phyloP scores from a whole-genome alignment of 2,329 filamentous ascomycete genomes.

The Trichoderma breve region DNA sequence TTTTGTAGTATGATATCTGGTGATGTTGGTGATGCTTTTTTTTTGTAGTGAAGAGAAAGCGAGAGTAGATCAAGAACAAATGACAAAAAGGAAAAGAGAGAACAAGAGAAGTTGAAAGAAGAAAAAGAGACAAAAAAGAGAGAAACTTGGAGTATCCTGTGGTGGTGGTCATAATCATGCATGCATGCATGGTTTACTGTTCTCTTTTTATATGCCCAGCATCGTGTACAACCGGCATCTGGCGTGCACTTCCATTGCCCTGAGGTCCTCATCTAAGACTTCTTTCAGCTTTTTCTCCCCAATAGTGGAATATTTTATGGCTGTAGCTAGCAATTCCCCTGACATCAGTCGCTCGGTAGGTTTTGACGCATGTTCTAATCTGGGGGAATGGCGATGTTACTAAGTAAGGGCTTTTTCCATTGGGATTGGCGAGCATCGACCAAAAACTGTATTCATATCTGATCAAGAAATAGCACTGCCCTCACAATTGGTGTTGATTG shows the following conservation, averaged over 20 bases:
- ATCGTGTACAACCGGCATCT: background rate
- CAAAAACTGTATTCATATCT: too few relatives aligned
- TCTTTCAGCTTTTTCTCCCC: too few relatives aligned
- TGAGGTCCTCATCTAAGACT: too few relatives aligned
- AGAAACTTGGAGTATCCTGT: background rate
- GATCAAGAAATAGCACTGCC: too few relatives aligned
- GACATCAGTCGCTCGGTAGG: too few relatives aligned
- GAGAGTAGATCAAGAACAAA: background rate
- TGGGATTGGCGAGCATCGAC: too few relatives aligned
- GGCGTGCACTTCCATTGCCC: too few relatives aligned
- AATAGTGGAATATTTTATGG: too few relatives aligned
- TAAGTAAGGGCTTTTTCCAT: background rate
- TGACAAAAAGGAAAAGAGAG: background rate
- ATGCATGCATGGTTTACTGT: background rate
- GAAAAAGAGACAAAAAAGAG: background rate
- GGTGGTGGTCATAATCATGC: background rate
- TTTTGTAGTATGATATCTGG: background rate
- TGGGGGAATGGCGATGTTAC: too few relatives aligned
- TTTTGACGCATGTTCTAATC: too few relatives aligned
- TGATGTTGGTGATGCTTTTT: background rate
- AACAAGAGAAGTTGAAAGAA: background rate
- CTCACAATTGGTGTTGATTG: too few relatives aligned
- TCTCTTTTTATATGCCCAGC: background rate
- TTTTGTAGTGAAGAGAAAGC: background rate
- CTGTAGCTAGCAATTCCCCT: too few relatives aligned